These are phyloP conservation scores for Croton setiger DNA, from an alignment of 441 rosid species.

Conservation along the genomic window DNA sequence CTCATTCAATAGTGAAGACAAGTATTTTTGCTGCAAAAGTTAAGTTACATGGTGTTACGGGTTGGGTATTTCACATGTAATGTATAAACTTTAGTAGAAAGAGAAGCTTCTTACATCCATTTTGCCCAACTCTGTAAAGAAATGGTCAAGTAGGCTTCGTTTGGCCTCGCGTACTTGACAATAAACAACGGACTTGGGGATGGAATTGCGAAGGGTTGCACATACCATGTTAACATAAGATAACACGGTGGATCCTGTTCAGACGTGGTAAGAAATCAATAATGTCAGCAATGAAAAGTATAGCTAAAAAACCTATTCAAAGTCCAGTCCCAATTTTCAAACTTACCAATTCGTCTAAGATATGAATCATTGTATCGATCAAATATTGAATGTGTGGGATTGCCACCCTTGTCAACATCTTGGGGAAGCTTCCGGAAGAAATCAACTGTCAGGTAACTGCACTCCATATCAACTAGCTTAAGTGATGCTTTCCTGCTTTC, in stretches of 20 bases:
- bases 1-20: constrained; percentile 80
- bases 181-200: constrained; percentile 87
- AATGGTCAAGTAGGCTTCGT: constrained; percentile 78
- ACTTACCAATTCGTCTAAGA: constrained; percentile 88
- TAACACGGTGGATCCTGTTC: constrained; percentile 77
- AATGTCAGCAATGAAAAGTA: background rate
- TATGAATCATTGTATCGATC: constrained; percentile 89
- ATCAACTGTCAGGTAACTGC: constrained; percentile 89
- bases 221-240: constrained; percentile 94
- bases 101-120: constrained; percentile 54
- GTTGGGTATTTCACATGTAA: background rate
- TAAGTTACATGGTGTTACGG: background rate
- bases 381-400: constrained; percentile 87
- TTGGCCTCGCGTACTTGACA: constrained; percentile 98
- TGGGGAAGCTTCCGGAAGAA: constrained; percentile 97
- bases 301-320: background rate
- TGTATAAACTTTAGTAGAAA: background rate
- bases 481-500: constrained; percentile 87
- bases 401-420: constrained; percentile 96
- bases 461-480: constrained; percentile 91
- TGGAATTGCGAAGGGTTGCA: constrained; percentile 74
- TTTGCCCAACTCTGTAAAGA: constrained; percentile 86
- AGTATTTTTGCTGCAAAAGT: constrained; percentile 62
- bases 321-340: background rate
- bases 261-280: background rate